A percentile compares a stretch with the other conserved stretches of the same genome.
Conservation (phyloP, 768 basidiomycete genomes). For the Rhodotorula taiwanensis region DNA sequence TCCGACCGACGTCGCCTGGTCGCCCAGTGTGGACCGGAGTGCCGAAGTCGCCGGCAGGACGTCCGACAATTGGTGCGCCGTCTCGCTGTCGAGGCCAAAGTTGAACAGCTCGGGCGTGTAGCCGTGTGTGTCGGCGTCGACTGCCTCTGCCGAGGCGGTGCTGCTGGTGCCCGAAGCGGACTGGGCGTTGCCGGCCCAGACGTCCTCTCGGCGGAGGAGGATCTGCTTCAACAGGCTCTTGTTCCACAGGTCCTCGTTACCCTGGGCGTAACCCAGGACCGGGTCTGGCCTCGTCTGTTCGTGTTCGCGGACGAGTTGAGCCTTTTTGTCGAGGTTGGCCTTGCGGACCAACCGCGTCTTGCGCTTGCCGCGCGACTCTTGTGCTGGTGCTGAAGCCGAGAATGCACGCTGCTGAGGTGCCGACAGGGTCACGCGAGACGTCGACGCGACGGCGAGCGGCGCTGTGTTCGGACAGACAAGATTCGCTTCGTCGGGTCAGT, state of each 20-base stretch:
- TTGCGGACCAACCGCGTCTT: slow-evolving; percentile 44
- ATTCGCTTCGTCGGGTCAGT: slow-evolving; percentile 1
- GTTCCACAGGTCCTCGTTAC: slow-evolving; percentile 62
- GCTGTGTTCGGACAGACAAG: too few relatives aligned
- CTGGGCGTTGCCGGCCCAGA: slow-evolving; percentile 26
- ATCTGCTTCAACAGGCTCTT: slow-evolving; percentile 53
- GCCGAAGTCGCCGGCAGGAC: slow-evolving; percentile 22
- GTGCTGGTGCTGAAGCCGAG: slow-evolving; percentile 31
- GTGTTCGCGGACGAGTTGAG: slow-evolving; percentile 45
- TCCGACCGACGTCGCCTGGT: slow-evolving; percentile 17
- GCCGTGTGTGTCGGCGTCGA: slow-evolving; percentile 1
- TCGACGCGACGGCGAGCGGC: slow-evolving; percentile 1
- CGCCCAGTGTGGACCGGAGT: slow-evolving; percentile 24
- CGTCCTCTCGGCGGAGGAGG: slow-evolving; percentile 22
- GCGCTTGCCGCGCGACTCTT: slow-evolving; percentile 38
- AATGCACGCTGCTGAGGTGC: slow-evolving; percentile 28
- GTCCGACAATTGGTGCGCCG: slow-evolving; percentile 45
- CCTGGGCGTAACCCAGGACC: slow-evolving; percentile 64
- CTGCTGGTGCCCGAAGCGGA: slow-evolving; percentile 15
- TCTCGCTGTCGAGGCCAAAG: slow-evolving; percentile 55
- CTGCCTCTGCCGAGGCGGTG: neutral
- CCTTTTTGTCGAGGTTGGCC: slow-evolving; percentile 45
- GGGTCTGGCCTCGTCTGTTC: slow-evolving; percentile 55
- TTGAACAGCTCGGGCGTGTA: slow-evolving; percentile 47
- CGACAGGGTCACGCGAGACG: neutral